Percentiles rank a stretch among this genome's conserved stretches.
These are phyloP conservation scores for Mycena haematopus DNA, from an alignment of 768 basidiomycete genomes.

Conservation along the genomic window DNA sequence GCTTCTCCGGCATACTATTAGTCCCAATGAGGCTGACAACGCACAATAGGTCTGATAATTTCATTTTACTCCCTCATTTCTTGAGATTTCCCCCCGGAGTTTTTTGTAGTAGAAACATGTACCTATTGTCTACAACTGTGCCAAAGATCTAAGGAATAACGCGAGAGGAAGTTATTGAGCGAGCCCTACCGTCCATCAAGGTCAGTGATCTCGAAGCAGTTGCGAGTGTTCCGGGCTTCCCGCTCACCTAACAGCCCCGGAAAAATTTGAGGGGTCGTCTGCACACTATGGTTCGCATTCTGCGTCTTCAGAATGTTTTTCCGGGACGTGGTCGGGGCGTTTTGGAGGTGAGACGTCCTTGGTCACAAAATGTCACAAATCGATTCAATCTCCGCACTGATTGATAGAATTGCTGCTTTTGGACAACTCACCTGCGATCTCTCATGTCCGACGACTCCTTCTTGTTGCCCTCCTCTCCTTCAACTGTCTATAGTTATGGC, in stretches of 20 bases:
- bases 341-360: not conserved
- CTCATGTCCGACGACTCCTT: not conserved
- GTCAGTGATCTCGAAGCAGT: not conserved
- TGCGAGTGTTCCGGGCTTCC: not conserved
- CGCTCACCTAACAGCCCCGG: not conserved
- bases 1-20: not conserved
- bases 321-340: not conserved
- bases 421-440: too few relatives aligned
- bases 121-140: not conserved
- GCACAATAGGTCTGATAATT: not conserved
- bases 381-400: not conserved
- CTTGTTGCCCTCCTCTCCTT: not conserved
- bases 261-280: not conserved
- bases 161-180: not conserved
- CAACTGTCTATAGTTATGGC: not conserved
- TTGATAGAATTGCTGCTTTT: not conserved
- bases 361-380: not conserved
- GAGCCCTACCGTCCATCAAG: not conserved
- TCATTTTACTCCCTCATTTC: not conserved
- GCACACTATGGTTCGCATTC: not conserved
- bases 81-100: not conserved
- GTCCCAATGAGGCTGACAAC: not conserved
- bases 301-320: not conserved
- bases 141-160: not conserved
- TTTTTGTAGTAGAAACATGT: not conserved